Conservation (phyloP, 2,329 filamentous ascomycete genomes). For the Hysterium pulicare region DNA sequence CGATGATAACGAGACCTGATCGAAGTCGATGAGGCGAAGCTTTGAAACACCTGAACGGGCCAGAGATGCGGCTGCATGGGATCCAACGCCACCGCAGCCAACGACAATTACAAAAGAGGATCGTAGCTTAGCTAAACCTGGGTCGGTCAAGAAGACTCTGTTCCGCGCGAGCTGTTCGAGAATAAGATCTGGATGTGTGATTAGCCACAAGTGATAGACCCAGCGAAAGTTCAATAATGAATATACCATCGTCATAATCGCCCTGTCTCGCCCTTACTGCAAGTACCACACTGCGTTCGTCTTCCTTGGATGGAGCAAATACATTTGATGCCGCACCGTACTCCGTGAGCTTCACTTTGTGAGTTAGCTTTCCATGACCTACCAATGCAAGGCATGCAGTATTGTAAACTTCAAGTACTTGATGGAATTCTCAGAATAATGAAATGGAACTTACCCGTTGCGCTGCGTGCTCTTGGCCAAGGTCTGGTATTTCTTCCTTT, state of each 20-base stretch:
- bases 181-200: constrained; percentile 81
- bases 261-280: constrained; percentile 59
- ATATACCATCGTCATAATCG: constrained; percentile 60
- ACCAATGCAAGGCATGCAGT: neutral
- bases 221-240: neutral
- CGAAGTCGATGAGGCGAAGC: constrained; percentile 89
- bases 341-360: constrained; percentile 54
- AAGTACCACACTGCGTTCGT: constrained; percentile 56
- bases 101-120: constrained; percentile 83
- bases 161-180: constrained; percentile 93
- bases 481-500: constrained; percentile 60
- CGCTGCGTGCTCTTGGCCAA: constrained; percentile 50
- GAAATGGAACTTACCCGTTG: constrained; percentile 43
- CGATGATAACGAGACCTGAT: constrained; percentile 92
- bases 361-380: constrained; percentile 31
- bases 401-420: neutral
- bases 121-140: constrained; percentile 75
- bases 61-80: constrained; percentile 81
- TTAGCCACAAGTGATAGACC: constrained; percentile 5
- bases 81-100: constrained; percentile 91
- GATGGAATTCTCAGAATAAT: neutral
- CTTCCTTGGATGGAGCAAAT: constrained; percentile 47
- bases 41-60: constrained; percentile 86
- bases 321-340: constrained; percentile 54
- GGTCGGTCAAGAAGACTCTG: constrained; percentile 80